Base-by-base conservation (phyloP, 768 basidiomycete species). In the Amanita brunnescens region DNA sequence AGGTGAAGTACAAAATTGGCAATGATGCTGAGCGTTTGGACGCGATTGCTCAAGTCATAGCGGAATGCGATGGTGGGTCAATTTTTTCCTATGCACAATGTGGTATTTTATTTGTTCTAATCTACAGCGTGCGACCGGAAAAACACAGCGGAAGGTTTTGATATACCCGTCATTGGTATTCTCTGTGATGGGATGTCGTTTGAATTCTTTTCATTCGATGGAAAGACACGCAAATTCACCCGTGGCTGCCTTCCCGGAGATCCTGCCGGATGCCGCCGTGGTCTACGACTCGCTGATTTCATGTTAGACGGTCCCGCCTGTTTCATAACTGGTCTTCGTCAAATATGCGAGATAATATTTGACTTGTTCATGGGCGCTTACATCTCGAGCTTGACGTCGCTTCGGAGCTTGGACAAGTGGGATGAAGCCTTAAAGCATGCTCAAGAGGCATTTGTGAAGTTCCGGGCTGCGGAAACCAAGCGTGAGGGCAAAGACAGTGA, bases 1-100 rank as follows among this genome's bases (percentile, higher is more conserved):
- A 60, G 54, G 54, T 57, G 49, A 60, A 60, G 49, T 43, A 47
- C 13, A 52, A 50, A 46, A 46, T 58, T n/a, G 53, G 54, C n/a
- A 55, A 55, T 49, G 43, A 46, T 12, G 51, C 24, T 14, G 57
- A 61, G 29, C 57, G 55, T 34, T n/a, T 34, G 14, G 34, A 29
- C 26, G 26, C 26, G 26, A 29, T 29, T 29, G 26, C 26, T 29
- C 26, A 29, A 29, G 26, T 29, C 38, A 23, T 43, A 26, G 24
- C 34, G 14, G 10, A 34, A 34, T 44, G 39, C 30, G 53, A 42
- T 50, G 29, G 47, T 40, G 38, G 34, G 39, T 41, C 29, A n/a
- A 49, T 37, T 38, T 49, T 30, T 48, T 53, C 34, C 34, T 16
- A 20, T 20, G n/a, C 18, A 4, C 38, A 10, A 39, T 39, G n/a